These are phyloP conservation scores for Diplodia sapinea DNA, from an alignment of 2,329 filamentous ascomycete species.

Conservation along the genomic window DNA sequence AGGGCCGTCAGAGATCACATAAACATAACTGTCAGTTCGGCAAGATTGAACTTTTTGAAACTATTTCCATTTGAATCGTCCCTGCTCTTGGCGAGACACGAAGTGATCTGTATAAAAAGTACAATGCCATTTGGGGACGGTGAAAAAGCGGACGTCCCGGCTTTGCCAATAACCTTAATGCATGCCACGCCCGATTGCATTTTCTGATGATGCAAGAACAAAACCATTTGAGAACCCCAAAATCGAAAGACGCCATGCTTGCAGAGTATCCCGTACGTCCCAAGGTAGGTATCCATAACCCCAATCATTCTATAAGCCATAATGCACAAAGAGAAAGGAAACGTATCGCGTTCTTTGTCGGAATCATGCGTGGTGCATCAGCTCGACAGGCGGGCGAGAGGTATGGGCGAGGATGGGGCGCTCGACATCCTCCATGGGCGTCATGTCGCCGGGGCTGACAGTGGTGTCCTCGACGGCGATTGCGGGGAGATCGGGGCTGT, in stretches of 20 bases:
- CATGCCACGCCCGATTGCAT: neutral
- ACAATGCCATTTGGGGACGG: neutral
- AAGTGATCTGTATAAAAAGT: neutral
- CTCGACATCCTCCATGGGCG: slow-evolving; percentile 24
- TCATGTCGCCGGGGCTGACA: slow-evolving; percentile 53
- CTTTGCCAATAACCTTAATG: neutral
- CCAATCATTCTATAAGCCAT: slow-evolving; percentile 28
- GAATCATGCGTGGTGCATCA: slow-evolving; percentile 39
- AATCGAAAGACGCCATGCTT: slow-evolving; percentile 22
- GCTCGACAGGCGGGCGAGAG: slow-evolving; percentile 48
- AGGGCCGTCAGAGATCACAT: neutral
- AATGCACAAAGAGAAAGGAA: slow-evolving; percentile 8
- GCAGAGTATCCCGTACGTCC: slow-evolving; percentile 28
- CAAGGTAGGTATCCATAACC: slow-evolving; percentile 9
- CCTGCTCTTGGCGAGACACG: slow-evolving; percentile 11
- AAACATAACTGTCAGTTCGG: neutral
- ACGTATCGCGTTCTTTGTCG: neutral
- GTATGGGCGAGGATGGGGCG: slow-evolving; percentile 38
- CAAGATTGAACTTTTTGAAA: neutral
- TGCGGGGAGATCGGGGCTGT: slow-evolving; percentile 64
- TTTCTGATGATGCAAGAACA: slow-evolving; percentile 7
- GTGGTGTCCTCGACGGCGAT: slow-evolving; percentile 69
- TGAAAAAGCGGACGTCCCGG: neutral
- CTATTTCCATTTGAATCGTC: slow-evolving; percentile 18
- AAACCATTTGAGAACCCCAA: slow-evolving; percentile 2